phyloP scores from a whole-genome alignment of 2,329 filamentous ascomycete species.

The Xylaria sp. region DNA sequence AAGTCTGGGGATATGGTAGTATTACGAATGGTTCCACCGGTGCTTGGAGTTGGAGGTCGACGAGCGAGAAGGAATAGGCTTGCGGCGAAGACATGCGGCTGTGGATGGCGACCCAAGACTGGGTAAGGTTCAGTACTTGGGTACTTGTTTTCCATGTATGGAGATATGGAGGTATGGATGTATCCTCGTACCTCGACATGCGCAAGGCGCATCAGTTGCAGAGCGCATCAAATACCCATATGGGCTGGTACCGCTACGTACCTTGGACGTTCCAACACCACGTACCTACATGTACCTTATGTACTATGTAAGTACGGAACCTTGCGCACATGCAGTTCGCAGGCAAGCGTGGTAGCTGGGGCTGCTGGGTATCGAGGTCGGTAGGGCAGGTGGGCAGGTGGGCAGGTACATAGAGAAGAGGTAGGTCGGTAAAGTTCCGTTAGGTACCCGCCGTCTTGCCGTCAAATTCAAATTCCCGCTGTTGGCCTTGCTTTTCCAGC shows the following conservation, averaged over 20 bases:
- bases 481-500: not conserved
- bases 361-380: not conserved
- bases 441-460: not conserved
- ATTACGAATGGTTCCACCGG: not conserved
- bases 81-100: slow-evolving; percentile 7
- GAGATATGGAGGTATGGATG: not conserved
- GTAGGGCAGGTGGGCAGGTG: not conserved
- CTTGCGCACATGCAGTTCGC: not conserved
- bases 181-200: slow-evolving; percentile 1
- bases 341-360: not conserved
- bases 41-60: not conserved
- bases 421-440: not conserved
- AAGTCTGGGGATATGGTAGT: not conserved
- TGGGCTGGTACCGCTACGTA: too few species aligned
- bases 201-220: too few species aligned
- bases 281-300: too few species aligned
- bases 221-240: too few species aligned
- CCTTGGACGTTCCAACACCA: too few species aligned
- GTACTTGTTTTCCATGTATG: not conserved
- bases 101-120: not conserved
- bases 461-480: not conserved
- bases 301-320: slow-evolving; percentile 1
- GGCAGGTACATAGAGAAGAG: not conserved
- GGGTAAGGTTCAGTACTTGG: not conserved
- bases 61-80: not conserved